Conservation (phyloP, 108 stramenopile genomes). For the Pseudonitzschia multistriata region DNA sequence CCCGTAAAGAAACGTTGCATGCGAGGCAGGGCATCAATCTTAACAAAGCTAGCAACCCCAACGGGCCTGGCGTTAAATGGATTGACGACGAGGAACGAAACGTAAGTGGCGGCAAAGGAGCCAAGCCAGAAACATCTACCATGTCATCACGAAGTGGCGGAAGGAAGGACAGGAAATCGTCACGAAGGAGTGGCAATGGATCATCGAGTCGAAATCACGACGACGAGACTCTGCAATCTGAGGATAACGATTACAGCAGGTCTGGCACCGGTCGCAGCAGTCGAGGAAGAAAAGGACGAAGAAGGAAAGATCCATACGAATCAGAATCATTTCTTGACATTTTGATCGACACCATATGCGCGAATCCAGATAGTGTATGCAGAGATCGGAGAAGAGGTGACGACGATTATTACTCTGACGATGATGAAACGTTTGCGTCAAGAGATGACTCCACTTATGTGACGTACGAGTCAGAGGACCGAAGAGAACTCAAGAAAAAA, state of each 20-base stretch:
- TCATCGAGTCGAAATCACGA: conserved; percentile 22
- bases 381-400: conserved; percentile 56
- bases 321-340: conserved; percentile 78
- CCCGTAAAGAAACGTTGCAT: conserved; percentile 53
- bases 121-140: conserved; percentile 19
- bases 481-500: conserved; percentile 26
- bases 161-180: conserved; percentile 26
- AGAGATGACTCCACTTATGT: conserved; percentile 74
- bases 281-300: conserved; percentile 37
- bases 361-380: conserved; percentile 62
- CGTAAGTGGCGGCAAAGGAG: conserved; percentile 24
- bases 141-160: not conserved
- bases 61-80: conserved; percentile 63
- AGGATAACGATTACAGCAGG: conserved; percentile 35
- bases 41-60: conserved; percentile 3
- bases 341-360: conserved; percentile 83
- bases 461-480: conserved; percentile 56
- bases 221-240: conserved; percentile 59
- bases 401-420: conserved; percentile 65
- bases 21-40: conserved; percentile 38
- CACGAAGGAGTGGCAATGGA: conserved; percentile 12
- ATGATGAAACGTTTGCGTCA: conserved; percentile 42
- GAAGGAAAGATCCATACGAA: conserved; percentile 62
- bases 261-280: conserved; percentile 10
- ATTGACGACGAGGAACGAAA: conserved; percentile 48